Evolutionary conservation across 768 basidiomycete species (phyloP), one percentile per base, ranked within the genome.

Genomic region (Terana coerulea): DNA sequence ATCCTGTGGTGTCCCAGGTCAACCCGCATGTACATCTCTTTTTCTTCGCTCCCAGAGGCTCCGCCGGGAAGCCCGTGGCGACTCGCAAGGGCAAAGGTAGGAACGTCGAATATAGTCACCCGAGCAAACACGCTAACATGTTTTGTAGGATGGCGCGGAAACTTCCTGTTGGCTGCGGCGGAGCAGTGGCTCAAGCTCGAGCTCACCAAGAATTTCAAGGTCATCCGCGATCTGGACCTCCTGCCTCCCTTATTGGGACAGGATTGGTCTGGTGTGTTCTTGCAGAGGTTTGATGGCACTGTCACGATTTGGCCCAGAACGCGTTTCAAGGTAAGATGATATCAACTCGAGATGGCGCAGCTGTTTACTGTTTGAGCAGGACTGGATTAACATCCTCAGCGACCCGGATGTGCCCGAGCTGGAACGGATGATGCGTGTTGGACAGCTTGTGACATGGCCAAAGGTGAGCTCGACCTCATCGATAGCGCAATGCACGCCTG

Each of bases 101-200:
- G 58, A 19, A n/a, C n/a, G n/a, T n/a, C n/a, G n/a, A n/a, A n/a
- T n/a, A n/a, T n/a, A n/a, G n/a, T n/a, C n/a, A n/a, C n/a, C n/a
- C n/a, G n/a, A n/a, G n/a, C n/a, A n/a, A n/a, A n/a, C n/a, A n/a
- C 22, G 39, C 8, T 2, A 15, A 34, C n/a, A 35, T 31, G 29
- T 33, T 43, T 17, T 47, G 21, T 33, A 83, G 90, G 95, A 1
- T 98, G 95, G 97, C 74, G 95, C 63, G 97, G 95, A 42, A 97
- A 97, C 42, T 98, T 93, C 65, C 61, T 98, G 17, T 70, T 98
- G 9, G 93, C 91, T 2, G 94, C 94, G 1, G 86, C 88, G 3
- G 94, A 98, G 66, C 94, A 95, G 59, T 94, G 90, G 82, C 75
- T 97, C 54, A 98, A 98, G 66, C 80, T 97, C 36, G 95, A 98